Base-by-base conservation (phyloP, 345 rosid genomes). In the Gossypium ekmanianum region DNA sequence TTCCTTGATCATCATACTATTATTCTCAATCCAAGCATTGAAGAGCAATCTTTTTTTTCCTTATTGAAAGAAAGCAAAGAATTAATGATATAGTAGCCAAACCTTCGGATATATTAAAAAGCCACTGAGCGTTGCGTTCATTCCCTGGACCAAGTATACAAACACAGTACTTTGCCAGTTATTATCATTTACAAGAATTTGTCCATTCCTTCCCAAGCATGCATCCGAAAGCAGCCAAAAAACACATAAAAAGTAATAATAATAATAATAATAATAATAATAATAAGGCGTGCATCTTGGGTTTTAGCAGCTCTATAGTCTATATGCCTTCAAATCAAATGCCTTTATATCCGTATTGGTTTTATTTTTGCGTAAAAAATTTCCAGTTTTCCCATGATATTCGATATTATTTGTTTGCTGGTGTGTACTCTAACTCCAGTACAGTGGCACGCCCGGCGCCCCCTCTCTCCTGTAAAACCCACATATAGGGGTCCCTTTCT, bases 161-260 rank as follows among this genome's bases (percentile, higher is more conserved):
- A 65, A 17, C 39, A 59, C 4, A 5, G 45, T 69, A 26, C 22
- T 2, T 45, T 55, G 51, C 47, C 55, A 34, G 41, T 34, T 41
- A 29, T 48, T 22, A 56, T 26, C 27, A n/a, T 43, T 58, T 81
- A 75, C 80, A 80, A 76, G 71, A 65, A 59, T 43, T 68, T 75
- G 75, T 59, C 77, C 77, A 68, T 75, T 71, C 64, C 68, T 72
- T 51, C 26, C 52, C 45, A 70, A 70, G 73, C 73, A 70, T 70
- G 73, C 47, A 51, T 20, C 5, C 12, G 24, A 3, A 69, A 27
- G 72, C 72, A 16, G 57, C 58, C 26, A 27, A 11, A 55, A 34
- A 34, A 52, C 74, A 73, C 77, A 27, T 43, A 47, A 75, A 71
- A 18, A 16, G 22, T 51, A 58, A 58, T 34, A 34, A 34, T 0